These are phyloP conservation scores for Colletotrichum gloeosporioides DNA, from an alignment of 2,329 filamentous ascomycete species.

Conservation along the genomic window DNA sequence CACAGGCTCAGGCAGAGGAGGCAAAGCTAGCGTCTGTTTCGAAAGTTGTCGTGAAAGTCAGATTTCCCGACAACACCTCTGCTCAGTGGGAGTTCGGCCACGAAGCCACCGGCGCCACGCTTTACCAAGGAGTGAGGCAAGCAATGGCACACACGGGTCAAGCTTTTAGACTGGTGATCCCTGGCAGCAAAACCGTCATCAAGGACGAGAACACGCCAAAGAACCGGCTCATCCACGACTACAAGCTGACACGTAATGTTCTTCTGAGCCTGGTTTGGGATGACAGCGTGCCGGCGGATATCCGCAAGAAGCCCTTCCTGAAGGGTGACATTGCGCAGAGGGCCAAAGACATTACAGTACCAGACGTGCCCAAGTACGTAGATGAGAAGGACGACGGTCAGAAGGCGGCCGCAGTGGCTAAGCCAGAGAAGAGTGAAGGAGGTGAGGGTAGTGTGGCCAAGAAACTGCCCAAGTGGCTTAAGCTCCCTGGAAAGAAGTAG, in stretches of 20 bases:
- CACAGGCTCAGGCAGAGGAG: constrained; percentile 68
- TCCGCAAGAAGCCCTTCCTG: constrained; percentile 63
- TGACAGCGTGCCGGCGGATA: constrained; percentile 61
- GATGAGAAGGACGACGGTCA: constrained; percentile 43
- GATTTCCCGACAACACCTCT: constrained; percentile 86
- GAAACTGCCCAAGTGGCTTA: constrained; percentile 74
- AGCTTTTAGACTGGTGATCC: constrained; percentile 74
- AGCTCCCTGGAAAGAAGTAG: constrained; percentile 74
- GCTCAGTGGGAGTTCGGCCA: constrained; percentile 75
- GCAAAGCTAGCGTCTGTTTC: constrained; percentile 70
- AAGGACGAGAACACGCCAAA: constrained; percentile 49
- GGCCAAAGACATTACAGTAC: constrained; percentile 72
- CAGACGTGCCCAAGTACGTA: constrained; percentile 53
- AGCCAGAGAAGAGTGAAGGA: constrained; percentile 40
- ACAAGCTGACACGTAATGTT: constrained; percentile 74
- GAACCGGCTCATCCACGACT: constrained; percentile 71
- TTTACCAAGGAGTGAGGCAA: constrained; percentile 77
- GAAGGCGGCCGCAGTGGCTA: constrained; percentile 29
- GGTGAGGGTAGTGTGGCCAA: constrained; percentile 41
- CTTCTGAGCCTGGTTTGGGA: constrained; percentile 81
- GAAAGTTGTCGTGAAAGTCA: constrained; percentile 77
- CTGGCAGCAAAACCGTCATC: constrained; percentile 57
- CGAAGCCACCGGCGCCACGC: constrained; percentile 69
- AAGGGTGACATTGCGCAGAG: constrained; percentile 61
- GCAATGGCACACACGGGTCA: constrained; percentile 71